Evolutionary conservation across 306 rosid genomes (phyloP), one percentile per base, ranked within the genome.

Genomic region (Prunus armeniaca): DNA sequence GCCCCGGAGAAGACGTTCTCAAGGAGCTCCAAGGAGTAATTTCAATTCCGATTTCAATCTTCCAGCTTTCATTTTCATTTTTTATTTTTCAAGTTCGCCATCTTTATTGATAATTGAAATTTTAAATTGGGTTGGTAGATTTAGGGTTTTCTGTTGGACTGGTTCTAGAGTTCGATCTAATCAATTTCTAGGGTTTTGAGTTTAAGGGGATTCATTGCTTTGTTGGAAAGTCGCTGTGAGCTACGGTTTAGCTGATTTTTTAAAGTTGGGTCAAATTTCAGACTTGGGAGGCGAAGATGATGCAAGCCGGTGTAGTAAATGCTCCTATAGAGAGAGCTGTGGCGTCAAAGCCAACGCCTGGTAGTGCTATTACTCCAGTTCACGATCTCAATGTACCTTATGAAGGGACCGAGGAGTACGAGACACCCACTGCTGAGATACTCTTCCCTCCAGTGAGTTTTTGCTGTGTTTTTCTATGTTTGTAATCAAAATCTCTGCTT

Each of bases 381-480:
- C 99, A 93, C 49, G 99, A 96, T 91, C 99, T 96, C n/a, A 96
- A 96, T 45, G 88, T 96, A 14, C 99, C 99, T 0, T 96, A 96
- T 69, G 99, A 96, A 76, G 99, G 99, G 77, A 82, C 91, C 1
- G 99, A 96, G 76, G 99, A 96, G 80, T 96, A 89, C 34, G 99
- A 96, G 82, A 96, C 99, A 82, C 99, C 99, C 24, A 96, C 99
- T 4, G 97, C 98, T 43, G 99, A 96, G 20, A 86, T 96, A 64
- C 93, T 96, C 72, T 96, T 96, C 5, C 99, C 99, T 54, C 97
- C 99, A 43, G 99, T 92, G 89, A 89, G 97, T 87, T 71, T 79
- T 64, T 79, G 15, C 65, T 49, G 73, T 50, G 28, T 25, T 76
- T 28, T 76, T 43, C 20, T 30, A 6, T 76, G 0, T 63, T 45